A percentile compares a stretch with the other conserved stretches of the same genome.
Conservation (phyloP, 78 protist species). For the Dictyostelium intermedium region DNA sequence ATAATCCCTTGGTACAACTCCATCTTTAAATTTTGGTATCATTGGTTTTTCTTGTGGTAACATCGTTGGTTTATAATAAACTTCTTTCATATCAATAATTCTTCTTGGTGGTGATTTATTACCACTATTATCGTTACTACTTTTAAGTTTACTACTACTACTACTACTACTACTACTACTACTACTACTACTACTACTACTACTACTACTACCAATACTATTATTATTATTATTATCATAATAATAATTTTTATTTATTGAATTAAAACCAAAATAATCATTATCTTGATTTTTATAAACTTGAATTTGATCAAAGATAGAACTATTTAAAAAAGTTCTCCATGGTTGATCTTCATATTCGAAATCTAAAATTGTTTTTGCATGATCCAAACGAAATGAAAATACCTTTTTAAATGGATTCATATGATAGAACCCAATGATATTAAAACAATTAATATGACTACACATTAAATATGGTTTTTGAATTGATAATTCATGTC, state of each 20-base stretch:
- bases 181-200: not conserved
- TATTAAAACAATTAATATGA: not conserved
- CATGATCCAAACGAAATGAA: not conserved
- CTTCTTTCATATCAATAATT: not conserved
- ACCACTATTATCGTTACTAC: not conserved
- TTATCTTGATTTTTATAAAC: not conserved
- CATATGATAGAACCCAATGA: not conserved
- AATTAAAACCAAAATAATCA: not conserved
- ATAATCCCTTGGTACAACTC: not conserved
- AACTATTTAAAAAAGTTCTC: not conserved
- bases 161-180: not conserved
- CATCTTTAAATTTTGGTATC: constrained; percentile 2
- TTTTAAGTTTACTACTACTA: not conserved
- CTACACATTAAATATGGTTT: not conserved
- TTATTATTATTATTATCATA: not conserved
- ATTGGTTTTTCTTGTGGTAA: not conserved
- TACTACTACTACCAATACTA: not conserved
- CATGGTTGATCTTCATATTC: not conserved
- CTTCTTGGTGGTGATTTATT: not conserved
- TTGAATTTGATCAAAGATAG: not conserved
- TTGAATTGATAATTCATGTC: not conserved
- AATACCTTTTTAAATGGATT: not conserved
- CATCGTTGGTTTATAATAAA: not conserved
- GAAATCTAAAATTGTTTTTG: not conserved
- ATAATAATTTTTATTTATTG: not conserved